Base-by-base conservation (phyloP, 2,329 filamentous ascomycete genomes). In the Fulvia fulva region DNA sequence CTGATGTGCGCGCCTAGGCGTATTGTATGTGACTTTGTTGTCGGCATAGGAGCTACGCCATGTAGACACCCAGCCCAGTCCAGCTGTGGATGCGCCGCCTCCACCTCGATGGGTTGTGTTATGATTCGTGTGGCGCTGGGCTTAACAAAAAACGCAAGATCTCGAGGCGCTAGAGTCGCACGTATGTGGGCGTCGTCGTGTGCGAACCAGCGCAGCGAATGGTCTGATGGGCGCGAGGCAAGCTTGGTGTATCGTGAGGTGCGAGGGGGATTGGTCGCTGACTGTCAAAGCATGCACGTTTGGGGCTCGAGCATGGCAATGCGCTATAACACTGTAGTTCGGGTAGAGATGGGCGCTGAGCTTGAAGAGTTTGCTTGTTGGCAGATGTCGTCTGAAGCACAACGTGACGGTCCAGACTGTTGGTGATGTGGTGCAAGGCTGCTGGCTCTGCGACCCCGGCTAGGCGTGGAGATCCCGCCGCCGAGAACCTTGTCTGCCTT, bases 21-120 rank as follows among this genome's bases (percentile, higher is more conserved):
- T 51, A 30, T 23, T 51, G 26, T 52, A 9, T 53, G 43, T 50
- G 54, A 53, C 54, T 50, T 59, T 50, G 46, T 51, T 58, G 58
- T 55, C 62, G 53, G 60, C 62, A 64, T 64, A 53, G 59, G 60
- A 53, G 41, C 45, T 51, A 58, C 53, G 44, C 51, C 60, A 50
- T 50, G 25, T 32, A 50, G 22, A 28, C 25, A 25, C 25, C 47
- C 25, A 50, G 47, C 47, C 47, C 26, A 5, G 25, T 32, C 26
- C 26, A 47, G 44, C 47, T 50, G 23, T 32, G 12, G 47, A 32
- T 50, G 47, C 47, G 47, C 26, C 26, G 23, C 47, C 25, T 26
- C 26, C 47, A 21, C 47, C 25, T 16, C 23, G 7, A 50, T 32
- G 47, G n/a, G 22, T 50, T 19, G 26, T 32, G 25, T 26, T 50